These are phyloP conservation scores for Ascodesmis nigricans DNA, from an alignment of 495 filamentous ascomycete genomes.

Conservation along the genomic window DNA sequence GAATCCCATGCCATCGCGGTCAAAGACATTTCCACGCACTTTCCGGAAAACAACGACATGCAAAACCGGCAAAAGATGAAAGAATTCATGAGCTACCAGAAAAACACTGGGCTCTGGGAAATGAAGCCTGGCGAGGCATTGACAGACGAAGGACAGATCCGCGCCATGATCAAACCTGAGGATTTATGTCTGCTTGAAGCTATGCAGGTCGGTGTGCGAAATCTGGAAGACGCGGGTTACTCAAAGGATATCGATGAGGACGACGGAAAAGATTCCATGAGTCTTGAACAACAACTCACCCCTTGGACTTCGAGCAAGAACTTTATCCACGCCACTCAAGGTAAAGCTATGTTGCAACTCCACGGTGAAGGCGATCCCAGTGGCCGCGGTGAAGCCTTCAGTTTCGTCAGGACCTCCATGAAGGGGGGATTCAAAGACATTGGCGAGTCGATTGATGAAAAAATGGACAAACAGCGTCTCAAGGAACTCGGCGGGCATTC, in stretches of 20 bases:
- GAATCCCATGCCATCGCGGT: slow-evolving; percentile 45
- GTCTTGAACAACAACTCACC: slow-evolving; percentile 68
- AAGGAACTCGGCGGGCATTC: slow-evolving; percentile 85
- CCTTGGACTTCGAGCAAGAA: slow-evolving; percentile 91
- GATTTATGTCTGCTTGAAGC: slow-evolving; percentile 84
- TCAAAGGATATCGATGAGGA: slow-evolving; percentile 45
- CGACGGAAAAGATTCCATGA: slow-evolving; percentile 35
- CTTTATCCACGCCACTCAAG: slow-evolving; percentile 76
- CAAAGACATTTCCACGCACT: slow-evolving; percentile 63
- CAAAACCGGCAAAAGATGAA: slow-evolving; percentile 92
- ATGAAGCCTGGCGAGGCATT: slow-evolving; percentile 45
- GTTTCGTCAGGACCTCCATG: slow-evolving; percentile 92
- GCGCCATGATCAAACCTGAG: slow-evolving; percentile 77
- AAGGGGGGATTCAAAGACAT: slow-evolving; percentile 89
- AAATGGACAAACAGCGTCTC: slow-evolving; percentile 54
- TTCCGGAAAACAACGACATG: slow-evolving; percentile 74
- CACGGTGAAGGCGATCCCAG: slow-evolving; percentile 93
- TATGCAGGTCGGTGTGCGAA: slow-evolving; percentile 81
- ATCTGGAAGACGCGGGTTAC: slow-evolving; percentile 64
- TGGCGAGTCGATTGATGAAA: slow-evolving; percentile 70
- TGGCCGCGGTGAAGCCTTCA: slow-evolving; percentile 78
- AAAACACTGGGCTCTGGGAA: slow-evolving; percentile 64
- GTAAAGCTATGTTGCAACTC: slow-evolving; percentile 90
- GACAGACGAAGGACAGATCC: slow-evolving; percentile 55
- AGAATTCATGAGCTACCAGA: slow-evolving; percentile 78